Evolutionary conservation across 2,329 filamentous ascomycete species (phyloP).

Genomic region (Claviceps capensis): DNA sequence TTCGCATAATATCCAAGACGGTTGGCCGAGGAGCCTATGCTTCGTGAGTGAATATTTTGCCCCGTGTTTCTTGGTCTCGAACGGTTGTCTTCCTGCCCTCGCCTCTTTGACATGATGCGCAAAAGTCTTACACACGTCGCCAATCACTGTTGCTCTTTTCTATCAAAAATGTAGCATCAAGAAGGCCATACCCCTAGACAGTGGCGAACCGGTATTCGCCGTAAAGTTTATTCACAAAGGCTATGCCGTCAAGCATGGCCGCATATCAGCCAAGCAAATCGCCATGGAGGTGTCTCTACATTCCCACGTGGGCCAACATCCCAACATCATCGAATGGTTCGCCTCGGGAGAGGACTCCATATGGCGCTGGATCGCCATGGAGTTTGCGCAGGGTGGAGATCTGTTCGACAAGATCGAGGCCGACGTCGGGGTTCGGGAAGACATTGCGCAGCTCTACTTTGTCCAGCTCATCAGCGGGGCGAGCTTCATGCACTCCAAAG

Average conservation of each 20-base stretch:
- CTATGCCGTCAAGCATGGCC: conserved; percentile 79
- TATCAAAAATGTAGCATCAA: conserved; percentile 52
- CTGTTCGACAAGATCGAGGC: conserved; percentile 99
- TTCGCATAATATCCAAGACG: conserved; percentile 89
- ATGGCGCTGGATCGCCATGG: conserved; percentile 98
- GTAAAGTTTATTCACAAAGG: conserved; percentile 99
- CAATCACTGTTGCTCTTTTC: conserved; percentile 3
- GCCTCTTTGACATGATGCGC: background rate
- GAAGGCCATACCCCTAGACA: conserved; percentile 68
- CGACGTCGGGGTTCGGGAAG: conserved; percentile 83
- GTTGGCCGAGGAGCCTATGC: conserved; percentile 96
- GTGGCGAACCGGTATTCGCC: conserved; percentile 67
- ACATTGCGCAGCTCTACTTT: conserved; percentile 96
- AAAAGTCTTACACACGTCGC: background rate
- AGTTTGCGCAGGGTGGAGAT: conserved; percentile 87
- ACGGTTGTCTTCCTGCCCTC: background rate
- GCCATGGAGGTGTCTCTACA: conserved; percentile 86
- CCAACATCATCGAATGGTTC: conserved; percentile 89
- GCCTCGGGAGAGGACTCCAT: conserved; percentile 69
- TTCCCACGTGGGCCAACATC: conserved; percentile 74
- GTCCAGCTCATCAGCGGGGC: conserved; percentile 81
- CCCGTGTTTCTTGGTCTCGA: background rate
- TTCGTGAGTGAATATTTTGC: conserved; percentile 46
- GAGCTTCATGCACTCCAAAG: conserved; percentile 90
- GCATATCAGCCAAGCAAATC: conserved; percentile 78